phyloP scores from a whole-genome alignment of 768 basidiomycete species.

The Chalciporus pseudorubinellus region DNA sequence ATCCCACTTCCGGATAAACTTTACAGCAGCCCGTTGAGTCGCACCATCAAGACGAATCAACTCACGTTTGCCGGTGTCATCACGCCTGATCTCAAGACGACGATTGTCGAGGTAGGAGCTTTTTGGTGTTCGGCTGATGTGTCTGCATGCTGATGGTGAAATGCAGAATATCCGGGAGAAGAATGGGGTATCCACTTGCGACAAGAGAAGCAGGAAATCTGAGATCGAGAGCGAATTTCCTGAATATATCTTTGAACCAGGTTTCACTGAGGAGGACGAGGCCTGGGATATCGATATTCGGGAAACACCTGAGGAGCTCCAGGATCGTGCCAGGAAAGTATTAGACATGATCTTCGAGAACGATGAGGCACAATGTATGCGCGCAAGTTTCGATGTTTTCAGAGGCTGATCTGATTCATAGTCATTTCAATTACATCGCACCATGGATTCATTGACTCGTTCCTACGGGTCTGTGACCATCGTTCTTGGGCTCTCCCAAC shows the following conservation, averaged over 20 bases:
- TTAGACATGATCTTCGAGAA: conserved; percentile 55
- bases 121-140: neutral
- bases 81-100: conserved; percentile 29
- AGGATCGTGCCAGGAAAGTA: conserved; percentile 46
- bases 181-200: conserved; percentile 69
- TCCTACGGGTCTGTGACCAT: conserved; percentile 50
- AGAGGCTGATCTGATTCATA: conserved; percentile 21
- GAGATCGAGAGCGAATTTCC: conserved; percentile 50
- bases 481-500: conserved; percentile 48
- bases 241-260: conserved; percentile 50
- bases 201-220: conserved; percentile 51
- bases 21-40: conserved; percentile 62
- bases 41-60: conserved; percentile 56
- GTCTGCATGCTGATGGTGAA: neutral
- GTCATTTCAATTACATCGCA: conserved; percentile 71
- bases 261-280: conserved; percentile 61
- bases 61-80: conserved; percentile 51
- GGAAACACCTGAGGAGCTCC: conserved; percentile 49
- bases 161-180: conserved; percentile 63
- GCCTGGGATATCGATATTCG: conserved; percentile 55
- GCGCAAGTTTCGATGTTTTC: neutral
- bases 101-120: conserved; percentile 54
- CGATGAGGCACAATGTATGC: conserved; percentile 48
- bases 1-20: conserved; percentile 54
- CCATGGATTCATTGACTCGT: conserved; percentile 57